phyloP scores from a whole-genome alignment of 331 rosid genomes.

The Telfairia occidentalis region DNA sequence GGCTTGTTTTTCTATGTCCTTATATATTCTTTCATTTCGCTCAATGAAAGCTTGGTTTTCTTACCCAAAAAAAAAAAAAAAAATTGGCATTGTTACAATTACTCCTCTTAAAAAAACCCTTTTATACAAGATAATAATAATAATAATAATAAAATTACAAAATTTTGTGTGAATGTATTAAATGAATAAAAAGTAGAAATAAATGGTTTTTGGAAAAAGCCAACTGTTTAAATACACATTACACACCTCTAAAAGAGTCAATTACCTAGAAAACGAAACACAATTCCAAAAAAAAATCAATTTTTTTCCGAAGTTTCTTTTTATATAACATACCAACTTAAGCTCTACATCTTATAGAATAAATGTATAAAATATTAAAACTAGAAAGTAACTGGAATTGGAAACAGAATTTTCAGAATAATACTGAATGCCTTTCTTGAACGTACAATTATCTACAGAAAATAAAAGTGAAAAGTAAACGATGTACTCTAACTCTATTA shows the following conservation, averaged over 20 bases:
- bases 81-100: no score
- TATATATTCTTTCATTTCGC: no score
- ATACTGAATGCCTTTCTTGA: neutral
- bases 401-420: neutral
- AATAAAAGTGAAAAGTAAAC: neutral
- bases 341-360: neutral
- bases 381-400: neutral
- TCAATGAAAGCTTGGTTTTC: no score
- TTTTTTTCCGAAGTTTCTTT: neutral
- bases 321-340: neutral
- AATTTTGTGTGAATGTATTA: neutral
- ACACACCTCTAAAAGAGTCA: neutral
- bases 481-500: neutral
- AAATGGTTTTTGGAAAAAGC: neutral
- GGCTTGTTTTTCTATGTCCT: no score
- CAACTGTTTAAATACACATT: neutral
- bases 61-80: no score
- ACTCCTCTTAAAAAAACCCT: neutral
- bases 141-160: neutral
- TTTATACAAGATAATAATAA: neutral
- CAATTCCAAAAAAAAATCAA: neutral
- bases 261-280: neutral
- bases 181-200: neutral
- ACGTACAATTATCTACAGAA: neutral
- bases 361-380: neutral